Evolutionary conservation across 2,329 filamentous ascomycete species (phyloP).

Genomic region (Knoxdaviesia capensis): DNA sequence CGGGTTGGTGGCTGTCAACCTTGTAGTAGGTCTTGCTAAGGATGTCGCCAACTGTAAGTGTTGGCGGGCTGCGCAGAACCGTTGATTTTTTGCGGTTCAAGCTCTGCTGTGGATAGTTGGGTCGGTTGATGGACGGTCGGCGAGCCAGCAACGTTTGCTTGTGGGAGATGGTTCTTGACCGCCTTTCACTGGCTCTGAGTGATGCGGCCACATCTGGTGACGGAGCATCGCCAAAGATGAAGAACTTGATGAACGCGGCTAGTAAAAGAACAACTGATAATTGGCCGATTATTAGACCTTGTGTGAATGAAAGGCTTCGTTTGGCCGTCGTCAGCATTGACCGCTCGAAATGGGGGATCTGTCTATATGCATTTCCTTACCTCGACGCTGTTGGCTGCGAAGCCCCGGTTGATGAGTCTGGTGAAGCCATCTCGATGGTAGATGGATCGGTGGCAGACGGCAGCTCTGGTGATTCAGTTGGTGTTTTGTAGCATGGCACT

Average conservation of each 20-base stretch:
- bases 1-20: conserved; percentile 83
- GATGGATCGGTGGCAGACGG: too few species aligned
- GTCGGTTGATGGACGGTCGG: conserved; percentile 16
- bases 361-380: too few species aligned
- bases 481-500: too few species aligned
- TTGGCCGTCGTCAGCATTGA: too few species aligned
- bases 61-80: conserved; percentile 51
- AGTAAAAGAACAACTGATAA: conserved; percentile 80
- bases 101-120: conserved; percentile 9
- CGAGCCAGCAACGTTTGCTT: conserved; percentile 51
- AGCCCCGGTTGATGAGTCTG: too few species aligned
- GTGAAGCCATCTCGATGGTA: too few species aligned
- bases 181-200: conserved; percentile 52
- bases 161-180: conserved; percentile 55
- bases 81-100: conserved; percentile 48
- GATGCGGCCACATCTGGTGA: conserved; percentile 64
- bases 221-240: conserved; percentile 92
- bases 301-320: conserved; percentile 65
- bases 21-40: conserved; percentile 97
- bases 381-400: too few species aligned
- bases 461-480: too few species aligned
- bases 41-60: conserved; percentile 80
- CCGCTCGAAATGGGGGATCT: too few species aligned
- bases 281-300: conserved; percentile 84
- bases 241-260: conserved; percentile 96